A percentile compares a stretch with the other conserved stretches of the same genome.
phyloP scores from a whole-genome alignment of 257 asterid genomes.

The Nicotiana knightiana region DNA sequence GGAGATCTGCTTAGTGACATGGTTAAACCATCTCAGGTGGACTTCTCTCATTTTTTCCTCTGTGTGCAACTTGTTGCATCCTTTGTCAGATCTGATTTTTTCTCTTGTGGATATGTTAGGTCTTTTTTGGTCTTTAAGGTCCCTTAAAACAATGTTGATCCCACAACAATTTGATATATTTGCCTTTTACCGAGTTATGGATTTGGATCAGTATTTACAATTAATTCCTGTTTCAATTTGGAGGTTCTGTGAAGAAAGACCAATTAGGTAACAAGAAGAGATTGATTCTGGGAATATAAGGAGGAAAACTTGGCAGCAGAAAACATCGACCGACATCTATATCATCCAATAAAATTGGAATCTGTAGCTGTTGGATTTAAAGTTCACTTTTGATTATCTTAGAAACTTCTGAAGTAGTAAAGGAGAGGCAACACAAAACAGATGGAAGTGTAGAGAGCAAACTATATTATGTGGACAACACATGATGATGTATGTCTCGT shows the following conservation, averaged over 20 bases:
- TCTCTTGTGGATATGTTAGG: neutral
- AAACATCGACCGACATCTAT: neutral
- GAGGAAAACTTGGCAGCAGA: neutral
- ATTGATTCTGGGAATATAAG: neutral
- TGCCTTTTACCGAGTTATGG: neutral
- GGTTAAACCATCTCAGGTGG: neutral
- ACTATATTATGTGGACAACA: neutral
- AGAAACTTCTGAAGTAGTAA: neutral
- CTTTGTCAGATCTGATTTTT: neutral
- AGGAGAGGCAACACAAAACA: neutral
- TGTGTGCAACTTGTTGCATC: neutral
- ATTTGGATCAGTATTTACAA: neutral
- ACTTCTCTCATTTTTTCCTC: neutral
- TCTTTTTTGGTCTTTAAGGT: neutral
- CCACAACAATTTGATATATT: neutral
- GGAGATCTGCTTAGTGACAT: neutral
- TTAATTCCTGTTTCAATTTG: neutral
- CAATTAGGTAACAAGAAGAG: neutral
- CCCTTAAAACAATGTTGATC: neutral
- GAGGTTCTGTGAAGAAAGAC: neutral
- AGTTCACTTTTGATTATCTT: neutral
- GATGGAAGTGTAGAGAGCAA: neutral
- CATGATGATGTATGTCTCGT: neutral
- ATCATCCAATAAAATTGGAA: neutral
- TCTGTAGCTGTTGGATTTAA: neutral